Percentiles rank a stretch among this genome's conserved stretches.
Evolutionary conservation across 2,329 filamentous ascomycete species (phyloP).

Genomic region (Gremmenia infestans): DNA sequence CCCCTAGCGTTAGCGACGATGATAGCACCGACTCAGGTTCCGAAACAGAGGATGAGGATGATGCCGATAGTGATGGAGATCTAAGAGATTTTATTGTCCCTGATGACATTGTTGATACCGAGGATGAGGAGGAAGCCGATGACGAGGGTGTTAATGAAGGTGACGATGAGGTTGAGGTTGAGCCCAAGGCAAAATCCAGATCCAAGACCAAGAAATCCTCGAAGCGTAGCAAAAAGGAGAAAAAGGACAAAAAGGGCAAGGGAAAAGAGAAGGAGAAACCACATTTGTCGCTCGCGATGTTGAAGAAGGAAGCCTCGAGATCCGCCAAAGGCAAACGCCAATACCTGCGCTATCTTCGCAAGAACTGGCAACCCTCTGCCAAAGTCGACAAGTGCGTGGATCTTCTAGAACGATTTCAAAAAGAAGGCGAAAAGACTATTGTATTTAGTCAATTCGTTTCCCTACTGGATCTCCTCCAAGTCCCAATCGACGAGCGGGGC

Average conservation of each 20-base stretch:
- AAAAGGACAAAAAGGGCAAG: constrained; percentile 35
- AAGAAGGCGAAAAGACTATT: constrained; percentile 66
- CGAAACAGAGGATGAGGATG: constrained; percentile 20
- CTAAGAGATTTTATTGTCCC: constrained; percentile 52
- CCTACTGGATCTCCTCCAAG: constrained; percentile 70
- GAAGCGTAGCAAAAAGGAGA: constrained; percentile 28
- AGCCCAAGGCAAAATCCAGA: constrained; percentile 36
- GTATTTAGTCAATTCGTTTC: constrained; percentile 81
- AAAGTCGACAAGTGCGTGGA: constrained; percentile 68
- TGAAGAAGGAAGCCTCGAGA: constrained; percentile 62
- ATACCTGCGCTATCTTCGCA: constrained; percentile 67
- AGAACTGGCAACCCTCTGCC: constrained; percentile 69
- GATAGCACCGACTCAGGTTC: constrained; percentile 22
- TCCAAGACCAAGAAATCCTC: constrained; percentile 20
- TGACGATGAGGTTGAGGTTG: constrained; percentile 24
- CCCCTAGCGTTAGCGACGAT: constrained; percentile 5
- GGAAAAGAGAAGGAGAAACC: constrained; percentile 28
- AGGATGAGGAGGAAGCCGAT: constrained; percentile 29
- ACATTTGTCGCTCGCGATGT: constrained; percentile 50
- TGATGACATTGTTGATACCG: constrained; percentile 36
- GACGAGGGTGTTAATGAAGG: constrained; percentile 30
- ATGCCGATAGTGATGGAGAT: constrained; percentile 36
- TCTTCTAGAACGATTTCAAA: constrained; percentile 43
- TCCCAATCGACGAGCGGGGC: constrained; percentile 56
- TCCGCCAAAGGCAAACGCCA: constrained; percentile 60